Evolutionary conservation across 257 asterid species (phyloP).

Genomic region (Solanum lycopersicoides): DNA sequence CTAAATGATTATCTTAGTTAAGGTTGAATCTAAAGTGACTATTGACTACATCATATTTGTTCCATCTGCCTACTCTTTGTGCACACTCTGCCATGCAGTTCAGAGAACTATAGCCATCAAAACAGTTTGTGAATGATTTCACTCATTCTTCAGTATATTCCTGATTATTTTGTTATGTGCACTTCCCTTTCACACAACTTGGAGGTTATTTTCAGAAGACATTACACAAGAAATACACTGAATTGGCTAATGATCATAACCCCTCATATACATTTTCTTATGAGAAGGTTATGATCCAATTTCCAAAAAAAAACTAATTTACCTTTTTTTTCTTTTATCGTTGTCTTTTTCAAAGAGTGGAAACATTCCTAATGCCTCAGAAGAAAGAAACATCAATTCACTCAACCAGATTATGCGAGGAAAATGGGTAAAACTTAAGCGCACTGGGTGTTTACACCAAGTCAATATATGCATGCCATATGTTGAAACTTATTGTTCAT

Average conservation of each 20-base stretch:
- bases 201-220: neutral
- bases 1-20: neutral
- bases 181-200: neutral
- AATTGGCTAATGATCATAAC: neutral
- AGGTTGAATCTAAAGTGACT: neutral
- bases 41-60: neutral
- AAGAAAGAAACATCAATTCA: neutral
- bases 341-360: neutral
- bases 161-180: neutral
- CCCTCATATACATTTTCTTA: neutral
- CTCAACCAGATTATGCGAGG: neutral
- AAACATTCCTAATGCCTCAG: neutral
- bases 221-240: neutral
- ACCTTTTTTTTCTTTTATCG: neutral
- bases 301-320: neutral
- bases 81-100: neutral
- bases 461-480: too few relatives aligned
- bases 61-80: neutral
- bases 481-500: too few relatives aligned
- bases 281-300: neutral
- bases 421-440: neutral
- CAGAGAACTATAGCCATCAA: neutral
- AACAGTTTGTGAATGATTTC: neutral
- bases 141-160: neutral
- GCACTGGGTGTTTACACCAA: too few relatives aligned